Base-by-base conservation (phyloP, 345 rosid species). In the Rhodamnia argentea region DNA sequence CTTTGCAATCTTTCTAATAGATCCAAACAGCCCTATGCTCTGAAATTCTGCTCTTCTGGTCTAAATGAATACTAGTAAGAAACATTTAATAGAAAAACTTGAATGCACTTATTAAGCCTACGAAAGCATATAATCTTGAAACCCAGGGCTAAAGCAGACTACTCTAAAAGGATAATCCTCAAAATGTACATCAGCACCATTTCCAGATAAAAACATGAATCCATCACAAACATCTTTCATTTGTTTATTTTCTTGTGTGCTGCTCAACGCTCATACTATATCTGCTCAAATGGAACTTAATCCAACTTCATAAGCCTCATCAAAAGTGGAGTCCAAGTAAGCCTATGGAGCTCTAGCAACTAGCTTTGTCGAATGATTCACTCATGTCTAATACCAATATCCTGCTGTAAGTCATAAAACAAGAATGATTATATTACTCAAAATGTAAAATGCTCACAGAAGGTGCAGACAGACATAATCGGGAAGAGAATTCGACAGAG, bases 21-120 rank as follows among this genome's bases (percentile, higher is more conserved):
- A 96, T 90, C 98, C 97, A 83, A 84, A 10, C 57, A 96, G 88
- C 37, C 98, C 96, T 13, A 92, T 88, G 87, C 92, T 90, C 86
- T 92, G 94, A 91, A 93, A 97, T 89, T 97, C 98, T 85, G 91
- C 91, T 90, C 93, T 91, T 92, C 98, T 95, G 54, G 98, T 97
- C 97, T 97, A 86, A 93, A 91, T 85, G 54, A 15, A 88, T 42
- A 84, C 42, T 56, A 83, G 86, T 83, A 83, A 89, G 86, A 86
- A 86, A 86, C 70, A 86, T 58, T 52, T 44, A 82, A 40, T 54
- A 29, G 54, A 10, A 70, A 82, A 82, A 86, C 37, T 29, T 7
- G 12, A 58, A 29, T 37, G 84, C 60, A 62, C 10, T 29, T 62
- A 29, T 62, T 18, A 88, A 75, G 62, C 47, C 85, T 52, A 83